phyloP scores from a whole-genome alignment of 345 rosid species.

The Acer campestre region DNA sequence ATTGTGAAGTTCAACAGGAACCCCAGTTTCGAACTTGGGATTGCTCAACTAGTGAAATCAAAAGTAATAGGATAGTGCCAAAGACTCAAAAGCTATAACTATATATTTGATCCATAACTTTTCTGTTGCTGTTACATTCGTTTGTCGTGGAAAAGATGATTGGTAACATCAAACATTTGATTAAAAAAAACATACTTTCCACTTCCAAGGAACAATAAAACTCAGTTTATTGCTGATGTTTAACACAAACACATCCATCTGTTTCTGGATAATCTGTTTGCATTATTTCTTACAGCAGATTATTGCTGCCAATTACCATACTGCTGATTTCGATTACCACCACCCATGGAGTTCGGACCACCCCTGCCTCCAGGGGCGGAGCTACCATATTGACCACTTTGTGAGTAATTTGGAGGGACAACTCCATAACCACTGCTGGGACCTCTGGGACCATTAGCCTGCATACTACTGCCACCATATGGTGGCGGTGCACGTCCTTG shows the following conservation, averaged over 20 bases:
- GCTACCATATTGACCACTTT: constrained; percentile 67
- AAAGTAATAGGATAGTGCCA: too few relatives aligned
- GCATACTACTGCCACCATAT: constrained; percentile 62
- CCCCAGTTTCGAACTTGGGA: too few relatives aligned
- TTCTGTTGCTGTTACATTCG: too few relatives aligned
- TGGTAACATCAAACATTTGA: too few relatives aligned
- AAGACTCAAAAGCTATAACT: too few relatives aligned
- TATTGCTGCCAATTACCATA: constrained; percentile 77
- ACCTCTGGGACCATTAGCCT: background rate
- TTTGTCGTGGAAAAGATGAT: too few relatives aligned
- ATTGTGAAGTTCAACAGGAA: too few relatives aligned
- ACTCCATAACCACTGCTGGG: constrained; percentile 61
- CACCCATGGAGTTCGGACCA: constrained; percentile 67
- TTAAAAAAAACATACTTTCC: too few relatives aligned
- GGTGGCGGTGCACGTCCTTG: constrained; percentile 86
- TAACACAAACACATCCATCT: background rate
- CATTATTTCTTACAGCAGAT: background rate
- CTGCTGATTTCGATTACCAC: constrained; percentile 79
- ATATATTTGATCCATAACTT: too few relatives aligned
- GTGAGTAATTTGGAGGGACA: constrained; percentile 71
- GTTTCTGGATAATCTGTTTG: background rate
- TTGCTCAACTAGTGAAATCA: too few relatives aligned
- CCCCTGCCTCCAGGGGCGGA: constrained; percentile 68
- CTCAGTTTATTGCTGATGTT: too few relatives aligned
- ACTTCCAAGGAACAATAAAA: background rate